Conservation (phyloP, 2,329 filamentous ascomycete species). For the Ophiostoma piceae region DNA sequence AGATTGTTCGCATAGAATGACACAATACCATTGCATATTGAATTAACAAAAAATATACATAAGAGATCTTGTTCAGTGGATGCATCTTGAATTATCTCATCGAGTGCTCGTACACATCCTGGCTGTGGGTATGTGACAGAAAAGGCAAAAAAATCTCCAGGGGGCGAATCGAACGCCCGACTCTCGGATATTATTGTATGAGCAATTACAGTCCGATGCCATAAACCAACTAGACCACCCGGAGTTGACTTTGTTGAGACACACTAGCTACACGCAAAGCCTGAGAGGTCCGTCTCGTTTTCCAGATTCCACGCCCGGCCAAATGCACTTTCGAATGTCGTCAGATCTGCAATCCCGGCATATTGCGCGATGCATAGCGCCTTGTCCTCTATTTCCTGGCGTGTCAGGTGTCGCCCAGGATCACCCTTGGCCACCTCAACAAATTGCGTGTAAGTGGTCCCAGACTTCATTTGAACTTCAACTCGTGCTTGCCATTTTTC, state of each 20-base stretch:
- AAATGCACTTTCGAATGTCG: not conserved
- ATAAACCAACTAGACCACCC: too few relatives aligned
- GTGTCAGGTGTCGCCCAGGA: slow-evolving; percentile 11
- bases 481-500: slow-evolving; percentile 17
- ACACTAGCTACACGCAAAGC: not conserved
- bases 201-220: too few relatives aligned
- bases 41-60: too few relatives aligned
- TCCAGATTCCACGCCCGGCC: slow-evolving; percentile 14
- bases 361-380: slow-evolving; percentile 13
- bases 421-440: slow-evolving; percentile 20
- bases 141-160: too few relatives aligned
- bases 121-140: too few relatives aligned
- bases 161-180: too few relatives aligned
- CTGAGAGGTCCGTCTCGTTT: slow-evolving; percentile 2
- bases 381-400: slow-evolving; percentile 13
- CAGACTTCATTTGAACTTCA: slow-evolving; percentile 3
- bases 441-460: slow-evolving; percentile 9
- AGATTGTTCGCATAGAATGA: not conserved
- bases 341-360: not conserved
- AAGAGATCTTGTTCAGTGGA: too few relatives aligned
- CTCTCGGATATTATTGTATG: too few relatives aligned
- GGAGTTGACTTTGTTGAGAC: too few relatives aligned
- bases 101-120: too few relatives aligned
- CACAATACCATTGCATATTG: not conserved
- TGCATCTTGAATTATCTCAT: too few relatives aligned